Conservation (phyloP, 495 filamentous ascomycete species). For the Jackrogersella minutella region DNA sequence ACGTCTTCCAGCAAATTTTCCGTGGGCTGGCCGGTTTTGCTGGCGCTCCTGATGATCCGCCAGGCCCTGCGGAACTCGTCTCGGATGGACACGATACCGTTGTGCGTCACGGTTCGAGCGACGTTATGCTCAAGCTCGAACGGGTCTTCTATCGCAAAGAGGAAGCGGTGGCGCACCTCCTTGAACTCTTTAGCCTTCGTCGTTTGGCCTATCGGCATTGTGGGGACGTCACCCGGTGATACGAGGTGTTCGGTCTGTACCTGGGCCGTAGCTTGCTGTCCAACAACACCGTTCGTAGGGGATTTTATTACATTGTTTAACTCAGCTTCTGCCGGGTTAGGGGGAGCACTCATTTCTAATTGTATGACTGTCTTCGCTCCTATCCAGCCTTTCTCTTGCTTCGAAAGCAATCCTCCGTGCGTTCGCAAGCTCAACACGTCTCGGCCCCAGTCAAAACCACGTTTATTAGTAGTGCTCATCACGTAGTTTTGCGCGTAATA, state of each 20-base stretch:
- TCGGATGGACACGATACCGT: constrained; percentile 76
- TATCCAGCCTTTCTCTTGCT: constrained; percentile 79
- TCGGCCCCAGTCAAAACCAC: constrained; percentile 73
- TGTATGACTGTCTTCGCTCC: constrained; percentile 67
- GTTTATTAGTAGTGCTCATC: constrained; percentile 49
- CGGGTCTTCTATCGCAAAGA: constrained; percentile 87
- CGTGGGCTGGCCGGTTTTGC: constrained; percentile 29
- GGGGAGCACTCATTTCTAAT: constrained; percentile 26
- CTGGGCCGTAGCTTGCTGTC: constrained; percentile 12
- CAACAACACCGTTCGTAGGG: background rate
- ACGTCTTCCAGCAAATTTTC: constrained; percentile 54
- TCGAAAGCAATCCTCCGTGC: constrained; percentile 69
- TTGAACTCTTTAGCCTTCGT: constrained; percentile 53
- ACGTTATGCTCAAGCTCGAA: constrained; percentile 87
- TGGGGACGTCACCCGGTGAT: background rate
- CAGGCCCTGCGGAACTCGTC: constrained; percentile 82
- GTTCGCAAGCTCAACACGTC: constrained; percentile 77
- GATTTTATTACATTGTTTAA: constrained; percentile 21
- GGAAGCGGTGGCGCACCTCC: constrained; percentile 77
- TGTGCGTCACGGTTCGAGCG: constrained; percentile 78
- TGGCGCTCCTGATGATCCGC: constrained; percentile 62
- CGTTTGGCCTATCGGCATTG: constrained; percentile 13
- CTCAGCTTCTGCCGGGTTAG: constrained; percentile 24
- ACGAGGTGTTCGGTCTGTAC: constrained; percentile 5
- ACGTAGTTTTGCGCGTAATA: constrained; percentile 70